A percentile compares a stretch with the other conserved stretches of the same genome.
These are phyloP conservation scores for Aureobasidium uvarum DNA, from an alignment of 2,329 filamentous ascomycete genomes.

Conservation along the genomic window DNA sequence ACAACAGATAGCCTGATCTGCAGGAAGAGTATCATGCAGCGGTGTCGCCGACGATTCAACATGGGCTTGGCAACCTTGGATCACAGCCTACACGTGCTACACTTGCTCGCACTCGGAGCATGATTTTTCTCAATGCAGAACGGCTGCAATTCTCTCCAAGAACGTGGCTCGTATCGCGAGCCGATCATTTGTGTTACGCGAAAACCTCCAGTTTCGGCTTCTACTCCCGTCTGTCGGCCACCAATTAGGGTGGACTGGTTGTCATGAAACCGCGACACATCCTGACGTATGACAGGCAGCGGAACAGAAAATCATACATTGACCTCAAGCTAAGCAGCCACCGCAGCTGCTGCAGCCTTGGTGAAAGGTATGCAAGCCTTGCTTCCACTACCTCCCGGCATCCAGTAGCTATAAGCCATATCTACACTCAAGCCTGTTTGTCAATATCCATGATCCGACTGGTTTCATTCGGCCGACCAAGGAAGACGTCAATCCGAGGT, in stretches of 20 bases:
- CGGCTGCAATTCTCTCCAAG: not conserved
- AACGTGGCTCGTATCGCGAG: not conserved
- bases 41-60: not conserved
- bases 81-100: not conserved
- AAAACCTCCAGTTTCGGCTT: not conserved
- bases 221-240: not conserved
- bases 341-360: not conserved
- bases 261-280: not conserved
- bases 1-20: conserved; percentile 9
- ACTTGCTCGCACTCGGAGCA: not conserved
- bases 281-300: not conserved
- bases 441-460: not conserved
- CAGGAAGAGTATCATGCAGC: not conserved
- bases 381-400: not conserved
- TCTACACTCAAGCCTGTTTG: conserved; percentile 1
- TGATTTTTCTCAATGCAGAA: not conserved
- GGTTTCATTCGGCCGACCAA: not conserved
- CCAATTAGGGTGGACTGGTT: not conserved
- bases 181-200: not conserved
- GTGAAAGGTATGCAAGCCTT: not conserved
- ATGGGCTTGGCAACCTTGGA: not conserved
- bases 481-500: not conserved
- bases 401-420: not conserved
- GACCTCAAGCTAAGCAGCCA: not conserved
- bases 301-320: not conserved